Conservation (phyloP, 192 early-diverging fungal genomes). For the Entophlyctis helioformis region DNA sequence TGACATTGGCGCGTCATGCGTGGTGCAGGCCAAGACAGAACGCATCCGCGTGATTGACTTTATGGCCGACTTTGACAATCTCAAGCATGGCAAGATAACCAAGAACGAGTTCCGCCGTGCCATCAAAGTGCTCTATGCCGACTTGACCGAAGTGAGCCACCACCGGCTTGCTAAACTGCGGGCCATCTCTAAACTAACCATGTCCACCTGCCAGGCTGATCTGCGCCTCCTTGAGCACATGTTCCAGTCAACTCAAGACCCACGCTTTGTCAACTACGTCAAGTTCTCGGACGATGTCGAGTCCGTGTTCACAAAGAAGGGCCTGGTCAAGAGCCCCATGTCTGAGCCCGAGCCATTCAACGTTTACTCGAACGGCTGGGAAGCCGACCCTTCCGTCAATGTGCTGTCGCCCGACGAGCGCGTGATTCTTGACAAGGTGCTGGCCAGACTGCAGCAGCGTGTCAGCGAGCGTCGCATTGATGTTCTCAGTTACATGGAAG, state of each 20-base stretch:
- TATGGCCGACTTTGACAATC: conserved; percentile 42
- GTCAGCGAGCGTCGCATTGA: conserved; percentile 24
- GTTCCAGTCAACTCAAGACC: conserved; percentile 10
- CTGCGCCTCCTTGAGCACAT: conserved; percentile 17
- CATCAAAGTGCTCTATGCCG: conserved; percentile 30
- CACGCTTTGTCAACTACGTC: conserved; percentile 24
- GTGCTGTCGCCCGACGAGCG: conserved; percentile 11
- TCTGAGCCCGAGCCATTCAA: conserved; percentile 25
- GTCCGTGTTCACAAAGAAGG: conserved; percentile 36
- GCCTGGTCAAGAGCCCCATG: conserved; percentile 26
- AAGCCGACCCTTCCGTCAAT: conserved; percentile 2
- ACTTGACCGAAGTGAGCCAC: conserved; percentile 21
- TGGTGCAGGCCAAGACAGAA: conserved; percentile 37
- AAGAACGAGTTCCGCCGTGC: conserved; percentile 31
- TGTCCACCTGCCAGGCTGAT: too few species aligned
- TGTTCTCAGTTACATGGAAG: conserved; percentile 31
- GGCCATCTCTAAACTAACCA: too few species aligned
- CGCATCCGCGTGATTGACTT: conserved; percentile 42
- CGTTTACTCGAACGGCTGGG: conserved; percentile 4
- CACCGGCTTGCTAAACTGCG: too few species aligned
- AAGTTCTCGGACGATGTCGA: conserved; percentile 36
- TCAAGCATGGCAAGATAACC: conserved; percentile 35
- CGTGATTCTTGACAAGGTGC: conserved; percentile 12
- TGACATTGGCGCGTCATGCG: not conserved
- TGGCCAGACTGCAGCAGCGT: conserved; percentile 15